Percentiles rank a stretch among this genome's conserved stretches.
These are phyloP conservation scores for Croton laevigatus DNA, from an alignment of 441 rosid genomes.

Conservation along the genomic window DNA sequence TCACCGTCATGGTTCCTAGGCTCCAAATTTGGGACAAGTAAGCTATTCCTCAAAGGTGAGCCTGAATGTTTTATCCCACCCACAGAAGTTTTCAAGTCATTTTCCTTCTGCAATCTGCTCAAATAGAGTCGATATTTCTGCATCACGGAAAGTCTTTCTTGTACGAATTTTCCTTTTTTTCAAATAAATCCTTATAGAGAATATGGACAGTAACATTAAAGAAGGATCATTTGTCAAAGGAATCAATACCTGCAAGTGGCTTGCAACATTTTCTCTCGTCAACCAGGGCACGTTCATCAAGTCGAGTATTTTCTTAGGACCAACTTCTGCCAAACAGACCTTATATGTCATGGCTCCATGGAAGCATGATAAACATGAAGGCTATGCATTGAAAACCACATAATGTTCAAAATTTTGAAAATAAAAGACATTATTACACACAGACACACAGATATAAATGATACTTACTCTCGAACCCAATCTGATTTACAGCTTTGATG, in stretches of 20 bases:
- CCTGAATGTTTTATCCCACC: slow-evolving; percentile 59
- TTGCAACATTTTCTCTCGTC: slow-evolving; percentile 87
- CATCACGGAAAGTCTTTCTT: slow-evolving; percentile 22
- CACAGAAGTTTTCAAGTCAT: slow-evolving; percentile 43
- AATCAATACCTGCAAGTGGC: slow-evolving; percentile 82
- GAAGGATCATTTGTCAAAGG: not conserved
- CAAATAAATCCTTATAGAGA: not conserved
- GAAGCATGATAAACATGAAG: no score
- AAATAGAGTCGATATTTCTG: slow-evolving; percentile 98
- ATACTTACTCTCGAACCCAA: slow-evolving; percentile 74
- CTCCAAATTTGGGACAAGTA: slow-evolving; percentile 38
- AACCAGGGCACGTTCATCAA: slow-evolving; percentile 70
- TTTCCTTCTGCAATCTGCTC: slow-evolving; percentile 75
- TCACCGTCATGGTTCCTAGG: slow-evolving; percentile 43
- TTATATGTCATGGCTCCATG: slow-evolving; percentile 28
- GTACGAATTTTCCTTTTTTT: slow-evolving; percentile 17
- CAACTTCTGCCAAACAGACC: slow-evolving; percentile 77
- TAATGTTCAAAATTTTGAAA: slow-evolving; percentile 16
- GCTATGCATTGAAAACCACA: slow-evolving; percentile 2
- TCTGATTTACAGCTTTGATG: slow-evolving; percentile 57
- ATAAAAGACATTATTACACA: not conserved
- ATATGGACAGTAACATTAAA: not conserved
- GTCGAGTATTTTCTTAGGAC: slow-evolving; percentile 79
- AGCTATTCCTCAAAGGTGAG: slow-evolving; percentile 39
- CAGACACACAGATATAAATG: not conserved